Conservation (phyloP, 2,329 filamentous ascomycete genomes). For the Claviceps monticola region DNA sequence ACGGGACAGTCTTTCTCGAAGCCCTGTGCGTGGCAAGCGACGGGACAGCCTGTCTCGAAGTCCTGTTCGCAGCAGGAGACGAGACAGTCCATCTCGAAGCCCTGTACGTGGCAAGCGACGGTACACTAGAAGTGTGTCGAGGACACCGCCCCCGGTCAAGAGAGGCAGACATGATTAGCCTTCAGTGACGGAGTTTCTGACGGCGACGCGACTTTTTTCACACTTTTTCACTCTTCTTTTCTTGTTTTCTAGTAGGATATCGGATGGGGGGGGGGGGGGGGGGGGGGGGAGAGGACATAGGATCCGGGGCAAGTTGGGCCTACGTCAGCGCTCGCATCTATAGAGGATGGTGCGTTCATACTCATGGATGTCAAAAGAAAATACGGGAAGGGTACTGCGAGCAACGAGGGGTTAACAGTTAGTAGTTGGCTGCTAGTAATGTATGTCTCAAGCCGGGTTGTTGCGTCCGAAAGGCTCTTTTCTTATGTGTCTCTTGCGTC, state of each 20-base stretch:
- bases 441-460: no score
- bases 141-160: conserved; percentile 19
- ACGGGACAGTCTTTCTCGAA: background rate
- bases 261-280: no score
- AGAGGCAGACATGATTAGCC: conserved; percentile 16
- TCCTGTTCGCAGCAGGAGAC: conserved; percentile 1
- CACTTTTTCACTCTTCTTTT: background rate
- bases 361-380: background rate
- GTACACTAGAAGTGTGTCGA: conserved; percentile 18
- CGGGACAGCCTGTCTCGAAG: background rate
- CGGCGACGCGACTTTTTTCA: background rate
- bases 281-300: background rate
- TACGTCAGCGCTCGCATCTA: background rate
- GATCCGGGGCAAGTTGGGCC: background rate
- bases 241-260: background rate
- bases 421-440: no score
- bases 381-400: background rate
- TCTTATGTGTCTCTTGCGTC: no score
- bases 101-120: conserved; percentile 4
- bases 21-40: background rate
- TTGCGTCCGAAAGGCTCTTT: no score
- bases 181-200: background rate
- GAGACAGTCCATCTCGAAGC: conserved; percentile 1
- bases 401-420: no score
- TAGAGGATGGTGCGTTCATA: background rate